Evolutionary conservation across 345 rosid genomes (phyloP), one percentile per base, ranked within the genome.

Genomic region (Hibiscus mutabilis): DNA sequence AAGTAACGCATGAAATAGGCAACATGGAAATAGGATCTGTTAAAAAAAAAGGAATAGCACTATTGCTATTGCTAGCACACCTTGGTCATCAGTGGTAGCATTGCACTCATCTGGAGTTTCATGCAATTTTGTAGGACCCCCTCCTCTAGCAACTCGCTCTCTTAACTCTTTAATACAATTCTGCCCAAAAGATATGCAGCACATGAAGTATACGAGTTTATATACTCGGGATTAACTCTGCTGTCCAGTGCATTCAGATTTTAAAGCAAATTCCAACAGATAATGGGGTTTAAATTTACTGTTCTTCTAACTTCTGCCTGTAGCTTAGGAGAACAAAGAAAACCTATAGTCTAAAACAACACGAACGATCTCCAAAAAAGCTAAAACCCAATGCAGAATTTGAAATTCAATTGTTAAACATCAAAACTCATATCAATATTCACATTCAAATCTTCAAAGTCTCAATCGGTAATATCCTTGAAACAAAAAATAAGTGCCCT

Each of bases 141-240:
- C 90, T 79, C 99, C 98, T 2, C 71, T 68, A 24, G 93, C 97
- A 49, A 95, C 94, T 60, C 91, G 88, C 77, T 95, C 97, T 80
- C 93, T 82, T 76, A 95, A 67, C 22, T 88, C 92, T 74, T 82
- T 80, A 62, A 95, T 79, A 72, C 96, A 95, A 22, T 12, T 81
- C 98, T 95, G 83, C 58, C 55, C 53, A 70, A 74, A 55, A 61
- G 42, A 46, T 0, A 71, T 3, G 18, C 18, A 33, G 14, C 49
- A 46, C 27, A 40, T 0, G 16, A 60, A 22, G 27, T 4, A 19
- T 4, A 19, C 19, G 60, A 19, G 35, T 33, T 15, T 2, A 13
- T 31, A 12, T 35, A 19, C 60, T 53, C 27, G 47, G 35, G 47
- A 9, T 37, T 37, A 19, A 22, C 53, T 21, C 19, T 21, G 33